Evolutionary conservation across 192 early-diverging fungal species (phyloP), one percentile per base, ranked within the genome.

Genomic region (Podila epigama): DNA sequence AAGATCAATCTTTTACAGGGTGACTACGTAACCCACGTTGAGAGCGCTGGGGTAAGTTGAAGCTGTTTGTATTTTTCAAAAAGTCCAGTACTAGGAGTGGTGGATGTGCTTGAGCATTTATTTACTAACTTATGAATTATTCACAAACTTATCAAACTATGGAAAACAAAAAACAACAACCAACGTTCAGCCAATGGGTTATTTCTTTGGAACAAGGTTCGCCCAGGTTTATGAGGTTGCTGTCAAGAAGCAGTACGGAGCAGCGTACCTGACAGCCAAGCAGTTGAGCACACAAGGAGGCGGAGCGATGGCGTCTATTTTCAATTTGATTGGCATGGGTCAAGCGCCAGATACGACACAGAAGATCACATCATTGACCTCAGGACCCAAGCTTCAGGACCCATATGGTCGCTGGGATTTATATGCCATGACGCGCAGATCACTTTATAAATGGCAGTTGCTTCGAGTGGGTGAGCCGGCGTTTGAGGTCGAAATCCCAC

Each of bases 171-270:
- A n/a, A n/a, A n/a, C n/a, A n/a, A n/a, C n/a, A n/a, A n/a, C n/a
- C n/a, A n/a, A n/a, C n/a, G n/a, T n/a, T n/a, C 58, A 77, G 73
- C 73, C 66, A 5, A 63, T 68, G 61, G 73, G 73, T 52, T 77
- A 77, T 22, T 77, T 58, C 57, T 58, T 77, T 31, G 73, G 60
- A 0, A 66, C 73, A 27, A 63, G 28, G 41, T 63, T 48, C 20
- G 66, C 60, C 0, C 51, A 54, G 15, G 51, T 77, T 11, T 63
- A 77, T 18, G 66, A 77, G 9, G 51, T 68, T 5, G 50, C 61
- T 12, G 58, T 77, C 50, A 68, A 58, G 44, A 77, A 68, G 20
- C 66, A 68, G 8, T 54, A 48, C 32, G 73, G 73, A 42, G 48
- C 66, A 4, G 40, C 37, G 22, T 52, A 32, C 11, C 34, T 77